Evolutionary conservation across 495 filamentous ascomycete genomes (phyloP).

Genomic region (Neurospora sp.): DNA sequence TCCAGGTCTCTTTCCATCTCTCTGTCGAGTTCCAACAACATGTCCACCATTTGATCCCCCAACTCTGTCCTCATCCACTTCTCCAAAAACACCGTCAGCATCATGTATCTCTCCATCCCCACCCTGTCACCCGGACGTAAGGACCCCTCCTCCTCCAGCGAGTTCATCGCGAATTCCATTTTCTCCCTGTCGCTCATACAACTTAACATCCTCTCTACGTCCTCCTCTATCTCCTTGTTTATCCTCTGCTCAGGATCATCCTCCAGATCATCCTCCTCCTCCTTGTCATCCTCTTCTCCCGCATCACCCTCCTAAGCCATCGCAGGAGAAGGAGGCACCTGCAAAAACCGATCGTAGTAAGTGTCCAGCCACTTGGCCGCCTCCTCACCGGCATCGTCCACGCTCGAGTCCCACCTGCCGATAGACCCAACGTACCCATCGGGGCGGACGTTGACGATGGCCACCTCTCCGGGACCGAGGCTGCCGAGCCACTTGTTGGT

Average conservation of each 20-base stretch:
- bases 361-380: constrained; percentile 47
- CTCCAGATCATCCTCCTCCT: not conserved
- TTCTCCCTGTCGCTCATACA: too few relatives aligned
- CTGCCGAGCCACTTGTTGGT: constrained; percentile 55
- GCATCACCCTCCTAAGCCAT: not conserved
- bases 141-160: too few relatives aligned
- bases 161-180: too few relatives aligned
- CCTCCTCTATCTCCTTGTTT: not conserved
- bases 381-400: constrained; percentile 32
- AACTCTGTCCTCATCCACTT: not conserved
- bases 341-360: constrained; percentile 49
- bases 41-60: not conserved
- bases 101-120: too few relatives aligned
- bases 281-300: not conserved
- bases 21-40: not conserved
- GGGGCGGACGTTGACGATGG: constrained; percentile 52
- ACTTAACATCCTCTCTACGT: not conserved
- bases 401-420: constrained; percentile 39
- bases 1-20: not conserved
- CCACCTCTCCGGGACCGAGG: constrained; percentile 39
- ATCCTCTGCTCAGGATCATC: not conserved
- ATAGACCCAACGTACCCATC: constrained; percentile 59
- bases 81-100: too few relatives aligned
- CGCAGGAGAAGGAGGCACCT: constrained; percentile 18
- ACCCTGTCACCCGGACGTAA: too few relatives aligned